These are phyloP conservation scores for Apiospora koreana DNA, from an alignment of 2,329 filamentous ascomycete species.

Conservation along the genomic window DNA sequence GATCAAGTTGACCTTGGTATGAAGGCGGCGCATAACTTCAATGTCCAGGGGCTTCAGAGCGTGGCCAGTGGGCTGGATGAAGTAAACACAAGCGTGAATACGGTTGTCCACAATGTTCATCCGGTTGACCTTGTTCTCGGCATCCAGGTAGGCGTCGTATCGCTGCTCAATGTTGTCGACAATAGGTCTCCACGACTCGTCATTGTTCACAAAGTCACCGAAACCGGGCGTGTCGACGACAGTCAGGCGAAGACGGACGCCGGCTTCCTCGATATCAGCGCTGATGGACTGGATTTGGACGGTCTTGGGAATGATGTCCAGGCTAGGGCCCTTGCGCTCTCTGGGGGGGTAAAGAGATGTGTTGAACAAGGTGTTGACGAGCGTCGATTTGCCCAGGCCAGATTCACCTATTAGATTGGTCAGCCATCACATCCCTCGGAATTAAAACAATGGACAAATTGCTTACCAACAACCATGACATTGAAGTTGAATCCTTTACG, in stretches of 20 bases:
- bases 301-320: constrained; percentile 98
- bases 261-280: constrained; percentile 97
- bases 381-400: constrained; percentile 96
- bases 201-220: constrained; percentile 99
- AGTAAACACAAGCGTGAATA: constrained; percentile 98
- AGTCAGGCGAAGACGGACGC: constrained; percentile 91
- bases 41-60: constrained; percentile 98
- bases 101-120: constrained; percentile 99
- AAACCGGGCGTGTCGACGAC: constrained; percentile 98
- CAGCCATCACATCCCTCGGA: neutral
- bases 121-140: constrained; percentile 99
- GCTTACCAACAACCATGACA: constrained; percentile 96
- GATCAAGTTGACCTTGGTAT: constrained; percentile 99
- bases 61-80: constrained; percentile 98
- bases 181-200: constrained; percentile 98
- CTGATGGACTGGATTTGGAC: constrained; percentile 94
- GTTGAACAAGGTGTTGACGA: constrained; percentile 99
- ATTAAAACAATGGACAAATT: constrained; percentile 35
- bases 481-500: constrained; percentile 99
- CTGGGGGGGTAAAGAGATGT: constrained; percentile 97
- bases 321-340: constrained; percentile 95
- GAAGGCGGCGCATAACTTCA: constrained; percentile 98
- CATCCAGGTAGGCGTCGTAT: constrained; percentile 96
- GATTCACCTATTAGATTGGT: constrained; percentile 75
- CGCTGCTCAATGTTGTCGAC: constrained; percentile 99